Base-by-base conservation (phyloP, 805 yeast genomes). In the Pichia sporocuriosa region DNA sequence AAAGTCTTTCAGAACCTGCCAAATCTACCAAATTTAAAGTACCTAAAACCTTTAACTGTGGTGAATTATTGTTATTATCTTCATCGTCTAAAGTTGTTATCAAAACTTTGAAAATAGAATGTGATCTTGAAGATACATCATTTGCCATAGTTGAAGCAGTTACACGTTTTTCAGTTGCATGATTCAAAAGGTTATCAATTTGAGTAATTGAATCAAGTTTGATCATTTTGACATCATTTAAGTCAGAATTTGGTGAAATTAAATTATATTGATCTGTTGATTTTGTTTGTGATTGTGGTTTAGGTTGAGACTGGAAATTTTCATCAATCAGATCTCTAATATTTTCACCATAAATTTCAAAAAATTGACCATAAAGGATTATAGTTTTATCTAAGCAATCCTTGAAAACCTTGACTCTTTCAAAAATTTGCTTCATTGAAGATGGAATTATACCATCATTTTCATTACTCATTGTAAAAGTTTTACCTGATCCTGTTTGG, bases 401-500 rank as follows among this genome's bases (percentile, higher is more conserved):
- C n/a, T n/a, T n/a, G n/a, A n/a, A n/a, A n/a, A 61, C 62, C 0
- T 65, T 57, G 4, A 78, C 70, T 40, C 78, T 73, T 4, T 70
- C 62, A 54, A 87, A 87, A 4, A 90, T 81, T 52, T 81, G 83
- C 13, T 66, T 60, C 12, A 89, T 70, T 0, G 96, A 83, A 15
- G 75, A 67, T 1, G 95, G 87, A 26, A 88, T 86, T 67, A 90
- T 76, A 13, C 98, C 97, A 54, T 81, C 82, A 1, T 61, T 54
- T 0, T 73, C 64, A 21, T 71, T 65, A 2, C 88, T 73, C 97
- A 90, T 93, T 0, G 98, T 93, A 58, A 64, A 81, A 0, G 97
- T 90, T 58, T 90, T 90, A 3, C 98, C 98, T 0, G 97, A 82
- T 0, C 93, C 96, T 0, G 98, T 93, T 61, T 90, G 98, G 1